Base-by-base conservation (phyloP, 257 asterid species). In the Gentiana macrophylla region DNA sequence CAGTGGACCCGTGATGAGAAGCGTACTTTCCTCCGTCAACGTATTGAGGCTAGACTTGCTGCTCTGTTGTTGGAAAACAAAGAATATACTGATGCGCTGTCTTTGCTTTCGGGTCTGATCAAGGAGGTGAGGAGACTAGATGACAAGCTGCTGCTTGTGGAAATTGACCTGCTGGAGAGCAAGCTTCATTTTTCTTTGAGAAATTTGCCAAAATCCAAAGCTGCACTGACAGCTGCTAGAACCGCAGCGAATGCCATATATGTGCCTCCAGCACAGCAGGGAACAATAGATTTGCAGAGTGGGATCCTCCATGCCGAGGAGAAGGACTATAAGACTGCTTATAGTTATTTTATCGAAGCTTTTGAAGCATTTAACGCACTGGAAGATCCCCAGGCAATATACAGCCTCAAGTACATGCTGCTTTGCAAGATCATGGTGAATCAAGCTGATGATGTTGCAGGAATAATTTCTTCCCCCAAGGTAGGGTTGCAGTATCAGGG, bases 251-350 rank as follows among this genome's bases (percentile, higher is more conserved):
- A 76, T 55, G 75, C 78, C 52, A 72, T 76, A 48, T 76, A 71
- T 62, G 80, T 72, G 49, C 81, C 78, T 65, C 81, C 81, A 41
- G 72, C 68, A 32, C 81, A 76, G 73, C 78, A 76, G 62, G 81
- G 81, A 44, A 64, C 67, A 1, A 72, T 76, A 9, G 80, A 76
- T 66, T 66, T 72, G 68, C 81, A 76, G 70, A 76, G 81, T 37
- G 78, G 81, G 45, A 76, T 76, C 52, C 81, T 76, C 53, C 78
- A 76, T 59, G 78, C 78, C 9, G 81, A 76, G 56, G 81, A 76
- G 50, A 76, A 62, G 60, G 81, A 76, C 48, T 76, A 76, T 57
- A 71, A 71, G 60, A 76, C 81, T 12, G 81, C 66, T 51, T 76
- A 76, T 66, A 71, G 81, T 49, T 76, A 71, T 53, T 75, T 71